Base-by-base conservation (phyloP, 2,329 filamentous ascomycete species). In the Thermoascus crustaceus region DNA sequence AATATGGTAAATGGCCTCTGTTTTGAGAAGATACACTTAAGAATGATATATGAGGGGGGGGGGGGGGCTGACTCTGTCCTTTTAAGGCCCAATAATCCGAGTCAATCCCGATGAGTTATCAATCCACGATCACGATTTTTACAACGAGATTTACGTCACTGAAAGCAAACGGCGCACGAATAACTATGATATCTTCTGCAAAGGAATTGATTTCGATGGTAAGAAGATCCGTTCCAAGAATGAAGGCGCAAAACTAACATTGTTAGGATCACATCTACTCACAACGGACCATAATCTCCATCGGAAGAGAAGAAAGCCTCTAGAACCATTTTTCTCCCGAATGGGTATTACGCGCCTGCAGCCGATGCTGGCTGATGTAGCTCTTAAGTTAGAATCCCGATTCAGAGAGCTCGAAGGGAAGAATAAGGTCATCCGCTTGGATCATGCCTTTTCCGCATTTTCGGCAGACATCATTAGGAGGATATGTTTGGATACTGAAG, bases 381-480 rank as follows among this genome's bases (percentile, higher is more conserved):
- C 37, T n/a, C 32, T 38, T 8, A 44, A 35, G 11, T 32, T 43
- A 19, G 32, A 37, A 5, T 29, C 24, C 2, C 34, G 40, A 4
- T 31, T 47, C 8, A 30, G 37, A 7, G 19, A 13, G 1, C 34
- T 44, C 26, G 42, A 44, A 29, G 44, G 40, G 27, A 43, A 47
- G 8, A 22, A 35, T 6, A 30, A 25, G 7, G 44, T 46, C 1
- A 35, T 52, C 17, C 39, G 44, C 4, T 26, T 52, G 20, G 48
- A 52, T 29, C 48, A 50, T 48, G 47, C 42, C 8, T 45, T 47
- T 35, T 37, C 42, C 13, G 48, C 49, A 7, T 50, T 49, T 32
- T 36, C 52, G 5, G 53, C 53, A 2, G 53, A 56, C 36, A 39
- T 56, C 4, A 51, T 58, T 7, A 31, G 40, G 7, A 36, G 29